Evolutionary conservation across 768 basidiomycete species (phyloP), one percentile per base, ranked within the genome.

Genomic region (Naganishia antarctica): DNA sequence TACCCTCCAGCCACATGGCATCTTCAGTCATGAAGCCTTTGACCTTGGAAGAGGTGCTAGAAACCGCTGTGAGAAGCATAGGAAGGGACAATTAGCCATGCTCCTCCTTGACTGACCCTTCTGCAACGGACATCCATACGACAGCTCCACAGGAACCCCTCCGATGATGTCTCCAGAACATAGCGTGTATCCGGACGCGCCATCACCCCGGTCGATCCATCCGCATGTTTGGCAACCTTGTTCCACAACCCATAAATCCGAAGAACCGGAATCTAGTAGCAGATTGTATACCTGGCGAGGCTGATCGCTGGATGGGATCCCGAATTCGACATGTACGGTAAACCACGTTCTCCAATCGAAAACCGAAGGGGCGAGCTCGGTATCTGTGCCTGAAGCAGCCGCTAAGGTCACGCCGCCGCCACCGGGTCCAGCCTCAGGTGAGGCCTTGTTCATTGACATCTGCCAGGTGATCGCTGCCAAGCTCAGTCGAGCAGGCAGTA

Each of bases 291-390:
- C 23, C 23, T 21, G 34, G 28, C 13, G 31, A 57, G 53, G 31
- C 16, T 26, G 34, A 15, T 28, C 21, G 25, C 28, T 21, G 47
- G 47, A 12, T 12, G 47, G 25, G 9, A 6, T 25, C 9, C 53
- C 53, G 23, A 57, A 57, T 5, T 21, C 37, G 23, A 57, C 53
- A 40, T 57, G 23, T 34, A 57, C 37, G 21, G 53, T 57, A 25
- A 57, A 40, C 53, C 53, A 57, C 15, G 18, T 40, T 31, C n/a
- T 37, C 23, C 31, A 21, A 40, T 57, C 53, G 34, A 23, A 37
- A 9, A 57, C 32, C 11, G 18, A 7, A 13, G 31, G 37, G 16
- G n/a, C 23, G 23, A 57, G 32, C 26, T 57, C 53, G 16, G 34
- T 23, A 25, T 34, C 50, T 18, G 18, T 31, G 43, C 11, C 43